Conservation (phyloP, 176 grass and related monocot genomes). For the Stipa capillata region DNA sequence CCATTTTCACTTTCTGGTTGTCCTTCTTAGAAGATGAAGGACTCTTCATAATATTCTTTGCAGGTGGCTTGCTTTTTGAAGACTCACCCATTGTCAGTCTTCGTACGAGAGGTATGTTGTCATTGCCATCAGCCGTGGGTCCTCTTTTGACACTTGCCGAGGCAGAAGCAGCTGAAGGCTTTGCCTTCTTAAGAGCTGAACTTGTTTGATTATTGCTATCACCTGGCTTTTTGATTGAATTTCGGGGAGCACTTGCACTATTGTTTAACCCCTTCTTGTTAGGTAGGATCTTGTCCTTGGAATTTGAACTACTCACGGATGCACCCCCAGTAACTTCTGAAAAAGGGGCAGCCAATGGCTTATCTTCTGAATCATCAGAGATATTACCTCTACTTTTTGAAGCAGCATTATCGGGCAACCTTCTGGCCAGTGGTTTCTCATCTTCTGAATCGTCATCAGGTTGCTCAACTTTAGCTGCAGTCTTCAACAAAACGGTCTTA, state of each 20-base stretch:
- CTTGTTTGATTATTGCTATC: conserved; percentile 19
- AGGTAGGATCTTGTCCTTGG: neutral
- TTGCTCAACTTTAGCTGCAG: conserved; percentile 18
- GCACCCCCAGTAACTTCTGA: conserved; percentile 7
- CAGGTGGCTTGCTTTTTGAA: conserved; percentile 37
- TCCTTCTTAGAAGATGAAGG: conserved; percentile 41
- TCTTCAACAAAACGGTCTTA: conserved; percentile 5
- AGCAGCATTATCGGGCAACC: neutral
- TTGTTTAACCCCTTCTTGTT: conserved; percentile 10
- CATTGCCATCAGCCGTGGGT: conserved; percentile 34
- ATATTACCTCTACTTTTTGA: neutral
- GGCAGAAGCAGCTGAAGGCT: conserved; percentile 21
- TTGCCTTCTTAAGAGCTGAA: conserved; percentile 54
- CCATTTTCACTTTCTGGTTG: conserved; percentile 49
- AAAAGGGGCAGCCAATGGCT: conserved; percentile 55
- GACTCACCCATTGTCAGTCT: conserved; percentile 48
- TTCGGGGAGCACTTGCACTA: conserved; percentile 15
- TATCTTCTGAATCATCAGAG: conserved; percentile 84
- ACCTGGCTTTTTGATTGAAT: conserved; percentile 48
- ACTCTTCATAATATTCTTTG: conserved; percentile 31
- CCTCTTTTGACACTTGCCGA: conserved; percentile 22
- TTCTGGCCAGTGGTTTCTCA: conserved; percentile 41
- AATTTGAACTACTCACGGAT: neutral
- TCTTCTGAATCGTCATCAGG: conserved; percentile 43
- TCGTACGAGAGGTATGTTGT: conserved; percentile 38